Base-by-base conservation (phyloP, 2,329 filamentous ascomycete species). In the Ceratocystiopsis brevicomis region DNA sequence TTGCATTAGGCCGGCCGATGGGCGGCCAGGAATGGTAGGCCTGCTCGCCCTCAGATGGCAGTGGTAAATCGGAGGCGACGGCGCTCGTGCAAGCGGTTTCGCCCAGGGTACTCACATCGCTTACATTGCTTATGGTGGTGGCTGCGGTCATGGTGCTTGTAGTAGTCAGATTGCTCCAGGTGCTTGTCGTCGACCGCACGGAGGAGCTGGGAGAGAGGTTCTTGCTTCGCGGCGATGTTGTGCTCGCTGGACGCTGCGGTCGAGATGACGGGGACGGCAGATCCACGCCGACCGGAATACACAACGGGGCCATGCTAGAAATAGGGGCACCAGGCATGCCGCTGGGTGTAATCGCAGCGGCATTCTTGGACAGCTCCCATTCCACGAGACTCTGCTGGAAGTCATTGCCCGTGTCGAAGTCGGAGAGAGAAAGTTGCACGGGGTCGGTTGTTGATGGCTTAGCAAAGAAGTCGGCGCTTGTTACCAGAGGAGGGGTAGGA, bases 181-280 rank as follows among this genome's bases (percentile, higher is more conserved):
- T 59, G 51, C 62, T 66, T 12, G 60, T 56, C 6, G 59, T 68
- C 8, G 66, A 69, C 40, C 66, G 58, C 32, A 69, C 61, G 10
- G 66, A 69, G 6, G 62, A 63, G 52, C 64, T 68, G 0, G 64
- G 66, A 3, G 62, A 64, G 25, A 69, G 56, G 37, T 57, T 54
- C 50, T 62, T 67, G 53, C 60, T 64, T 19, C 63, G 57, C 4
- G 54, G 44, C 5, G 49, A 45, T 18, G 48, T 41, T 0, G 50
- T 43, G 3, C 45, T 46, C 1, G 42, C 48, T 0, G 52, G 53
- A 18, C 55, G 52, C 50, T 56, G 45, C 44, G 51, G 47, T 4
- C 45, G 45, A 3, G 46, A 14, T 13, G 33, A 34, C 13, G 12
- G 30, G 1, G 37, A n/a, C 13, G 41, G 43, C 34, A 18, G 10